Evolutionary conservation across 305 asterid species (phyloP).

Genomic region (Plantago rigida): DNA sequence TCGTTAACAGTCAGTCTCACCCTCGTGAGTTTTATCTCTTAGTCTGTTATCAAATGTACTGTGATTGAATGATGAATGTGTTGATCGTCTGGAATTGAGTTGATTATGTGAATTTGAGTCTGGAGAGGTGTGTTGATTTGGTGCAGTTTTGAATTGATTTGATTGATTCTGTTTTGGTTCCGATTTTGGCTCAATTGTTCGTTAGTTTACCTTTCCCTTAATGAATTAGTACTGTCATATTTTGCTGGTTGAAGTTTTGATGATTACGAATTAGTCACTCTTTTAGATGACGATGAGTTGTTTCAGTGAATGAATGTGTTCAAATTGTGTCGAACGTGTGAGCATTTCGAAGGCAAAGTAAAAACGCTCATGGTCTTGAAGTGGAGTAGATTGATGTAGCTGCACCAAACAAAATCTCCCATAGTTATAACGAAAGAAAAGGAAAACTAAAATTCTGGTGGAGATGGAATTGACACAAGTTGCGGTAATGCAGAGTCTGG

Average conservation of each 20-base stretch:
- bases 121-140: not conserved
- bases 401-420: not conserved
- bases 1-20: slow-evolving; percentile 31
- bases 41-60: not conserved
- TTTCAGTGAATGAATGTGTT: not conserved
- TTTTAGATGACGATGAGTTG: not conserved
- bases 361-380: too few relatives aligned
- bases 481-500: not conserved
- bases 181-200: too few relatives aligned
- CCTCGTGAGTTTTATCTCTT: slow-evolving; percentile 30
- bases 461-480: not conserved
- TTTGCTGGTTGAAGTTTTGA: not conserved
- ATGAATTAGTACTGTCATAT: not conserved
- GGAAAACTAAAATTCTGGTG: not conserved
- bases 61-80: not conserved
- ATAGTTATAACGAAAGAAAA: not conserved
- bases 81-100: not conserved
- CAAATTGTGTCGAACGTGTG: not conserved
- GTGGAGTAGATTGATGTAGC: not conserved
- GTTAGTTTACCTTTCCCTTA: too few relatives aligned
- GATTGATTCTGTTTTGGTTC: not conserved
- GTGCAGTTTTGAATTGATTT: not conserved
- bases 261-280: not conserved
- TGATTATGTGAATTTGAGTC: not conserved
- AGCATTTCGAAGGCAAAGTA: too few relatives aligned